phyloP scores from a whole-genome alignment of 1,139 yeast genomes.

The Saccharomyces hybrid region DNA sequence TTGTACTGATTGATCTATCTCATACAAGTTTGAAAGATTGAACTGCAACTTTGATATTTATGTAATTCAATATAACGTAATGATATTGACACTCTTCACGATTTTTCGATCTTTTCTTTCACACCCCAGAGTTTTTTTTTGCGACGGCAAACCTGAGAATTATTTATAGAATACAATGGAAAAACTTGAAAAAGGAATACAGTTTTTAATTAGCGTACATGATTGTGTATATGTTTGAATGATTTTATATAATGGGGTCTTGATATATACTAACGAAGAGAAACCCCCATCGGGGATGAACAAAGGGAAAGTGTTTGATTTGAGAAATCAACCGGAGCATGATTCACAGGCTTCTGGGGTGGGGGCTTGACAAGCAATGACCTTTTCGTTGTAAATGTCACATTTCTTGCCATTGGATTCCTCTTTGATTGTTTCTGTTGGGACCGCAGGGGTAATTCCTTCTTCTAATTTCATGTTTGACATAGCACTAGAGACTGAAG shows the following conservation, averaged over 20 bases:
- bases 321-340: slow-evolving; percentile 77
- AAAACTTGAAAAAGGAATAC: neutral
- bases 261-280: neutral
- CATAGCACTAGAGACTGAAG: slow-evolving; percentile 21
- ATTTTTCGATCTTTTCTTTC: neutral
- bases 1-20: neutral
- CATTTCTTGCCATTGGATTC: slow-evolving; percentile 30
- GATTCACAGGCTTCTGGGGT: slow-evolving; percentile 97
- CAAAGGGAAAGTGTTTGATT: neutral
- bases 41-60: too few relatives aligned
- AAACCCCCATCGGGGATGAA: neutral
- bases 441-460: slow-evolving; percentile 4
- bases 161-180: neutral
- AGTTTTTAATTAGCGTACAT: neutral
- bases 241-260: neutral
- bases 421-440: slow-evolving; percentile 6
- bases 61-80: too few relatives aligned
- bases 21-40: too few relatives aligned
- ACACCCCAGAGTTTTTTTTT: neutral
- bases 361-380: slow-evolving; percentile 91
- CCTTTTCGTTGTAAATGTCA: slow-evolving; percentile 88
- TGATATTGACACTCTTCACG: neutral
- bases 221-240: neutral
- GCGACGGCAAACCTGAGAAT: neutral
- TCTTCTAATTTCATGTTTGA: slow-evolving; percentile 14